Evolutionary conservation across 2,329 filamentous ascomycete genomes (phyloP).

Genomic region (Aspergillus thermomutatus): DNA sequence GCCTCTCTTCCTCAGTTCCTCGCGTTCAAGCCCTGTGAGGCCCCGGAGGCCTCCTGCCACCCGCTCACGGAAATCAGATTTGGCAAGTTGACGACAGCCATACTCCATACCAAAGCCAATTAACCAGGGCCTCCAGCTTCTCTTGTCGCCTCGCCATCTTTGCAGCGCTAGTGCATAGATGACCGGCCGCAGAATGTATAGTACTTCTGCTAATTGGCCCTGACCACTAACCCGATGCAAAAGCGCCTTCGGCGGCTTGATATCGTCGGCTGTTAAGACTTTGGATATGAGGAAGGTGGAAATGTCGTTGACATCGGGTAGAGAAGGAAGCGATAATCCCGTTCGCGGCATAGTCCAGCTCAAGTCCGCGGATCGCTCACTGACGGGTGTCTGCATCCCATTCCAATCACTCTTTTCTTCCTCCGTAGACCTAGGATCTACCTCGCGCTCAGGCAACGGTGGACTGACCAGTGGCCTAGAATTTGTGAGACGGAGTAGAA

Average conservation of each 20-base stretch:
- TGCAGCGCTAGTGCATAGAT: conserved; percentile 82
- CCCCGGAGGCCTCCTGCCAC: conserved; percentile 70
- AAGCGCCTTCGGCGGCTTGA: conserved; percentile 84
- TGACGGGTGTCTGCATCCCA: conserved; percentile 44
- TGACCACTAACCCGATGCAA: conserved; percentile 70
- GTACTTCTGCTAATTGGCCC: conserved; percentile 80
- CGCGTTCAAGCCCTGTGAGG: conserved; percentile 78
- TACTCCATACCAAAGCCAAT: conserved; percentile 82
- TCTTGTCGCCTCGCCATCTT: conserved; percentile 65
- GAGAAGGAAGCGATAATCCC: conserved; percentile 74
- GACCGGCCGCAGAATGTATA: conserved; percentile 87
- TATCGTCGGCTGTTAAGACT: conserved; percentile 91
- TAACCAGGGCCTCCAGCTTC: conserved; percentile 89
- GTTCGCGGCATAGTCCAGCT: conserved; percentile 95
- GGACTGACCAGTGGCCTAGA: conserved; percentile 79
- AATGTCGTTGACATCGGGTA: conserved; percentile 79
- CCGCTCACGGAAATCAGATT: conserved; percentile 60
- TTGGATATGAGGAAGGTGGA: conserved; percentile 83
- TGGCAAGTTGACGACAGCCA: conserved; percentile 78
- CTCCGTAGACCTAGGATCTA: conserved; percentile 61
- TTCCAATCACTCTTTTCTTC: conserved; percentile 46
- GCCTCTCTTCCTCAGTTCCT: conserved; percentile 82
- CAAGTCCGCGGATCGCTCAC: conserved; percentile 41
- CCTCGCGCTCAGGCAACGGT: conserved; percentile 79
- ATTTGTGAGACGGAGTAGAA: conserved; percentile 78